Evolutionary conservation across 176 grass and related monocot genomes (phyloP).

Genomic region (Elymus sibiricus): DNA sequence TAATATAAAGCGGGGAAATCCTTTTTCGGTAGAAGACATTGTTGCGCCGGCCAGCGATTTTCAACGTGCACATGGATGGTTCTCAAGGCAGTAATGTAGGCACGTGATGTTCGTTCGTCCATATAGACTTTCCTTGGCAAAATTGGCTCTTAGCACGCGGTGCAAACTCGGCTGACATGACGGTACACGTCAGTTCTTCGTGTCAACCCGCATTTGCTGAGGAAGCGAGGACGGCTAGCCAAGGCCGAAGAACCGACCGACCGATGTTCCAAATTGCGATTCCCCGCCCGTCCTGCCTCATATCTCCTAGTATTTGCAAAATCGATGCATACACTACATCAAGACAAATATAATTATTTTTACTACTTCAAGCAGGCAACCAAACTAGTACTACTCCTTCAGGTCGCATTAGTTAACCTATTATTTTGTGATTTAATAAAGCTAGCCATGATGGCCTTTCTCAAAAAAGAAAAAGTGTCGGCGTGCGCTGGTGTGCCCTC

Average conservation of each 20-base stretch:
- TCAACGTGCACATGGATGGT: background rate
- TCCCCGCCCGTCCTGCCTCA: background rate
- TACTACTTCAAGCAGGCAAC: background rate
- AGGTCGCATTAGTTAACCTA: background rate
- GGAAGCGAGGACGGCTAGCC: background rate
- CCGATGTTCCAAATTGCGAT: background rate
- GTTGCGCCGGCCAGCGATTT: background rate
- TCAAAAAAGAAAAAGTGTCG: background rate
- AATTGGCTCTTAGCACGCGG: background rate
- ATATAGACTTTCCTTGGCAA: background rate
- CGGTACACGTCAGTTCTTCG: too few species aligned
- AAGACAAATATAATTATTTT: background rate
- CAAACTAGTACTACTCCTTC: background rate
- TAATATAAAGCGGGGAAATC: too few species aligned
- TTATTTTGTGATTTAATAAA: too few species aligned
- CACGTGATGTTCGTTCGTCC: background rate
- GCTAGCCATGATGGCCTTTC: too few species aligned
- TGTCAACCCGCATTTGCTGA: too few species aligned
- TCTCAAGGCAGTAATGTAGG: background rate
- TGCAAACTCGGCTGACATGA: background rate
- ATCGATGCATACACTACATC: background rate
- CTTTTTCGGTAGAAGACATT: too few species aligned
- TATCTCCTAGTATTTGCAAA: background rate
- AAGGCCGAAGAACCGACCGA: background rate
- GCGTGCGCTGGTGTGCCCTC: background rate